Percentiles rank a stretch among this genome's conserved stretches.
phyloP scores from a whole-genome alignment of 164 flowering plant species.

The Paratinospora sagittata region DNA sequence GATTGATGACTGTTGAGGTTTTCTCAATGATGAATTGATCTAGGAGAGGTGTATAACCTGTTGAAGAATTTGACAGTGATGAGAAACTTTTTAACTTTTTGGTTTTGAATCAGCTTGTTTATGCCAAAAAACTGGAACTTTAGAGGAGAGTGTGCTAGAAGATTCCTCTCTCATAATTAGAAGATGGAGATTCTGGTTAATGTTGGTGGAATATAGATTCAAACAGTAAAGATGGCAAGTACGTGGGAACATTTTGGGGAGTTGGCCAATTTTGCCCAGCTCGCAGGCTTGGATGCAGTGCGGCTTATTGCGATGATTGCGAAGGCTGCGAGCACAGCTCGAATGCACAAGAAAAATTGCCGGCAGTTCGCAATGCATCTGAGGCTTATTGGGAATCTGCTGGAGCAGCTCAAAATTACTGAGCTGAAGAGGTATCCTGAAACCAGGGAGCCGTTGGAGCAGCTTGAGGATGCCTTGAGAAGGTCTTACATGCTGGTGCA shows the following conservation, averaged over 20 bases:
- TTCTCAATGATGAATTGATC: background rate
- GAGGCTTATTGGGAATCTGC: conserved; percentile 84
- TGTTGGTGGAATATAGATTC: background rate
- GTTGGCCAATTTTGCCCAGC: conserved; percentile 71
- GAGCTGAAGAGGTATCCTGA: conserved; percentile 90
- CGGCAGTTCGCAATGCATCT: conserved; percentile 85
- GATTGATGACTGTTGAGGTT: conserved; percentile 5
- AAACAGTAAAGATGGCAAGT: conserved; percentile 30
- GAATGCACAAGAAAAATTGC: conserved; percentile 96
- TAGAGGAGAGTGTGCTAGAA: background rate
- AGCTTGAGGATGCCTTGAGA: conserved; percentile 88
- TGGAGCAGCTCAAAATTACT: conserved; percentile 80
- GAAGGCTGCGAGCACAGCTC: conserved; percentile 80
- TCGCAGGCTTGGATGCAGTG: conserved; percentile 76
- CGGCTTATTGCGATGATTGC: conserved; percentile 69
- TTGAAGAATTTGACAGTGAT: background rate
- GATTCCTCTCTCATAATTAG: conserved; percentile 1
- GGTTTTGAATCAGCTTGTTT: background rate
- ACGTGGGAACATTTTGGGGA: conserved; percentile 74
- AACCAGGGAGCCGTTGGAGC: conserved; percentile 91
- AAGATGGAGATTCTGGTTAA: background rate
- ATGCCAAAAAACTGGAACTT: background rate
- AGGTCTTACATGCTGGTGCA: conserved; percentile 74
- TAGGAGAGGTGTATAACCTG: background rate
- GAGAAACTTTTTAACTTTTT: background rate